Percentiles rank a stretch among this genome's conserved stretches.
Conservation (phyloP, 2,329 filamentous ascomycete genomes). For the Davidsoniella australis region DNA sequence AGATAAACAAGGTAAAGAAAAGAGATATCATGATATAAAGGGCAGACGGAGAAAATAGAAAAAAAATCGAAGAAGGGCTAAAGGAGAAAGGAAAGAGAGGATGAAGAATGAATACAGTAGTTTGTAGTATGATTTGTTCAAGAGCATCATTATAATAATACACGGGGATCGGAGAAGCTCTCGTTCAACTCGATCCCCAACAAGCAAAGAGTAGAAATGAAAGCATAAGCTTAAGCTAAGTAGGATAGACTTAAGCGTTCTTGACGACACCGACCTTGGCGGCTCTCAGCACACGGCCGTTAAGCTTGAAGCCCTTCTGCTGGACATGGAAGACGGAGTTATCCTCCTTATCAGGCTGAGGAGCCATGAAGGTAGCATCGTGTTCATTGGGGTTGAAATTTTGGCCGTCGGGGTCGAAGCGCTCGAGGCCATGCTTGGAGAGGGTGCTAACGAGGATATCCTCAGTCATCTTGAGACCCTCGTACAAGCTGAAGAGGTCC, state of each 20-base stretch:
- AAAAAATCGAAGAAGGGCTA: not conserved
- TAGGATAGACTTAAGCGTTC: slow-evolving; percentile 36
- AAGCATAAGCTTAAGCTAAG: not conserved
- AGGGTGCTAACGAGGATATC: slow-evolving; percentile 71
- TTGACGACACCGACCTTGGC: slow-evolving; percentile 95
- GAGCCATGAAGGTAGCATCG: slow-evolving; percentile 90
- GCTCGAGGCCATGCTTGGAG: slow-evolving; percentile 84
- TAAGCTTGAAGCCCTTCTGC: slow-evolving; percentile 89
- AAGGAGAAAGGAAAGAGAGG: not conserved
- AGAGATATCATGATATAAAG: not conserved
- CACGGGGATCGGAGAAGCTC: slow-evolving; percentile 2
- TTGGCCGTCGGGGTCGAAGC: slow-evolving; percentile 66
- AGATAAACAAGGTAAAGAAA: not conserved
- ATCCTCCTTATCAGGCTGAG: slow-evolving; percentile 73
- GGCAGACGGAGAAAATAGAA: not conserved
- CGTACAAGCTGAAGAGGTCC: slow-evolving; percentile 66
- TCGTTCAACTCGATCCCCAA: not conserved
- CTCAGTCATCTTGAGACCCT: slow-evolving; percentile 92
- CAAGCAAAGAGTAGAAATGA: not conserved
- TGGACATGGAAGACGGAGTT: slow-evolving; percentile 82
- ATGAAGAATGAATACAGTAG: too few relatives aligned
- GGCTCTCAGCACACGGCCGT: slow-evolving; percentile 74
- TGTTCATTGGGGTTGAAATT: slow-evolving; percentile 95
- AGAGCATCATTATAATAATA: slow-evolving; percentile 12
- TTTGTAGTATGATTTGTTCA: not conserved